A percentile compares a stretch with the other conserved stretches of the same genome.
phyloP scores from a whole-genome alignment of 768 basidiomycete genomes.

The Tulasnella sp. region DNA sequence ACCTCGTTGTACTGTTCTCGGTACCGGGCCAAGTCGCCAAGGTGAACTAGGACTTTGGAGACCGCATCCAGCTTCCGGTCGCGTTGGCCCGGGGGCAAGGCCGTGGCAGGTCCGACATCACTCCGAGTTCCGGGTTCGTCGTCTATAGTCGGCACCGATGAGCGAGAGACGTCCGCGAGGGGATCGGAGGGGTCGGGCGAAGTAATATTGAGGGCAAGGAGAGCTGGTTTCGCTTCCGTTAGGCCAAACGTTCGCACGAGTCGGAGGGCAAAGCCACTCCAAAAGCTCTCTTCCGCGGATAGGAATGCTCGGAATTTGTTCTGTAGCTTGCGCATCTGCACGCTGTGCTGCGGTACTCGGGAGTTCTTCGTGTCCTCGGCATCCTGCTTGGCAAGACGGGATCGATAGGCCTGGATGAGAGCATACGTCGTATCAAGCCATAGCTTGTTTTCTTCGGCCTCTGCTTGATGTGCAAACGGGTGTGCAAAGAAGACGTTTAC shows the following conservation, averaged over 20 bases:
- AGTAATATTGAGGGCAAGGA: constrained; percentile 50
- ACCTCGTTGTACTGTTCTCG: constrained; percentile 80
- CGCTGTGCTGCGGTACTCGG: constrained; percentile 30
- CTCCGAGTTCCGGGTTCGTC: background rate
- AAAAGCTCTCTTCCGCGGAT: constrained; percentile 84
- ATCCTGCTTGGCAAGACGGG: constrained; percentile 61
- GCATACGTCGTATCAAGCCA: constrained; percentile 92
- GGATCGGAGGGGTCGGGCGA: constrained; percentile 6
- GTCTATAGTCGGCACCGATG: background rate
- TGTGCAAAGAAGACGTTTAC: constrained; percentile 59
- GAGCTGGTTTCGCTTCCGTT: constrained; percentile 51
- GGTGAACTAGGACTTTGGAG: constrained; percentile 81
- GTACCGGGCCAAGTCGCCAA: constrained; percentile 93
- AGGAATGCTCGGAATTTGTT: constrained; percentile 88
- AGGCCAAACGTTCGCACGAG: constrained; percentile 64
- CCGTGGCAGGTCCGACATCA: constrained; percentile 29
- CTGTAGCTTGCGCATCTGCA: constrained; percentile 78
- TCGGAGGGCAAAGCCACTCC: constrained; percentile 69
- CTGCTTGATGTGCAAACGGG: constrained; percentile 62
- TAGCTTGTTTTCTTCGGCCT: constrained; percentile 72
- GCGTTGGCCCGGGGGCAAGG: constrained; percentile 44
- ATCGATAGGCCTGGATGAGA: constrained; percentile 77
- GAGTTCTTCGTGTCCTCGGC: constrained; percentile 28
- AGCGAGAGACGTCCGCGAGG: background rate
- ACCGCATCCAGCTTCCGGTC: constrained; percentile 63